A percentile compares a stretch with the other conserved stretches of the same genome.
Conservation (phyloP, 768 basidiomycete species). For the Leccinum variicolor region DNA sequence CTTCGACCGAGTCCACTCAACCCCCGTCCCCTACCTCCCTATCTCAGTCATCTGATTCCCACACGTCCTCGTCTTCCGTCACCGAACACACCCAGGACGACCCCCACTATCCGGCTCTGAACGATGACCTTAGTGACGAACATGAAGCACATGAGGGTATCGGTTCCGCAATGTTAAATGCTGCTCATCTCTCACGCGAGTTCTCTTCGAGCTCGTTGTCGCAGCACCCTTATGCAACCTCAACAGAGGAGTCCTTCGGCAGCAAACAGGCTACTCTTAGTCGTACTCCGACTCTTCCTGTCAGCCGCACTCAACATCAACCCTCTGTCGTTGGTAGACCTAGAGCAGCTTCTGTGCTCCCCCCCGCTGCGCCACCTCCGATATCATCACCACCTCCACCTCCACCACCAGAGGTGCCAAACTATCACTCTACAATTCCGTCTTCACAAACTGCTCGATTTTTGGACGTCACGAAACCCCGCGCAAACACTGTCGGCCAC, state of each 20-base stretch:
- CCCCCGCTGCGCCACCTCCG: slow-evolving; percentile 66
- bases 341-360: slow-evolving; percentile 56
- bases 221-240: slow-evolving; percentile 52
- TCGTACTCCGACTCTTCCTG: slow-evolving; percentile 37
- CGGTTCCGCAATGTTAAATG: slow-evolving; percentile 43
- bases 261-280: slow-evolving; percentile 21
- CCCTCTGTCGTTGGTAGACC: slow-evolving; percentile 37
- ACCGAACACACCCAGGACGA: slow-evolving; percentile 39
- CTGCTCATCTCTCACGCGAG: slow-evolving; percentile 29
- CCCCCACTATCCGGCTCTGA: slow-evolving; percentile 16
- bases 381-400: slow-evolving; percentile 58
- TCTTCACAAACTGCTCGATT: slow-evolving; percentile 30
- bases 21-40: slow-evolving; percentile 35
- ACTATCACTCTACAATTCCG: slow-evolving; percentile 27
- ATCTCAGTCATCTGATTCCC: slow-evolving; percentile 46
- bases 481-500: slow-evolving; percentile 52
- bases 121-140: slow-evolving; percentile 27
- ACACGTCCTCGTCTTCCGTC: slow-evolving; percentile 45
- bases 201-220: slow-evolving; percentile 22
- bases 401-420: slow-evolving; percentile 42
- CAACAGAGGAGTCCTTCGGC: slow-evolving; percentile 37
- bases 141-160: slow-evolving; percentile 41
- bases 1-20: slow-evolving; percentile 36
- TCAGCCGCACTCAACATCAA: slow-evolving; percentile 26
- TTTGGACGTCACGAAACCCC: slow-evolving; percentile 39